Evolutionary conservation across 257 asterid species (phyloP).

Genomic region (Oldenlandia corymbosa): DNA sequence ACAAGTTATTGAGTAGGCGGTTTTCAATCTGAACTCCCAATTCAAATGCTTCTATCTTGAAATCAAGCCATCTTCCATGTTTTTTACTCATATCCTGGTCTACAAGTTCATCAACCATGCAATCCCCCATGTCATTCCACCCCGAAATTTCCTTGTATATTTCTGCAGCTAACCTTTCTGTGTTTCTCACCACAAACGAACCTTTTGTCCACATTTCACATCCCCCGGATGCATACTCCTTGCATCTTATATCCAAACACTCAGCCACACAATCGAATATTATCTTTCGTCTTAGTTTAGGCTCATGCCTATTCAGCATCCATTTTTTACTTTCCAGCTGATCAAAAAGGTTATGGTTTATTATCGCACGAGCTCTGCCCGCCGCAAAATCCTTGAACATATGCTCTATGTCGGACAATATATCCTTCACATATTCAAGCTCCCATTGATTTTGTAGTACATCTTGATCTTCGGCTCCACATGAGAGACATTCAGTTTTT

Average conservation of each 20-base stretch:
- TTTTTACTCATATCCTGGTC: slow-evolving; percentile 81
- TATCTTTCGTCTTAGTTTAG: slow-evolving; percentile 36
- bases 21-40: slow-evolving; percentile 65
- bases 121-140: slow-evolving; percentile 54
- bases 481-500: slow-evolving; percentile 18
- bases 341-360: slow-evolving; percentile 46
- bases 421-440: slow-evolving; percentile 58
- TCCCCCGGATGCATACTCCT: slow-evolving; percentile 47
- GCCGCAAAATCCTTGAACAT: slow-evolving; percentile 55
- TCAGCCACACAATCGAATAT: slow-evolving; percentile 66
- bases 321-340: slow-evolving; percentile 39
- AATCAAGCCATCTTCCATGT: slow-evolving; percentile 79
- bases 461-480: background rate
- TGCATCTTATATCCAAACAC: slow-evolving; percentile 55
- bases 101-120: slow-evolving; percentile 83
- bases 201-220: slow-evolving; percentile 55
- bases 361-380: slow-evolving; percentile 39
- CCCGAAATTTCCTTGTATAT: slow-evolving; percentile 53
- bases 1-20: slow-evolving; percentile 55
- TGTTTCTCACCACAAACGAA: slow-evolving; percentile 29
- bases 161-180: slow-evolving; percentile 61
- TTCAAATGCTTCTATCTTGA: slow-evolving; percentile 71
- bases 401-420: slow-evolving; percentile 42
- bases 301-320: slow-evolving; percentile 23
- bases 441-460: slow-evolving; percentile 44